Conservation (phyloP, 495 filamentous ascomycete genomes). For the Penicillium crystallinum region DNA sequence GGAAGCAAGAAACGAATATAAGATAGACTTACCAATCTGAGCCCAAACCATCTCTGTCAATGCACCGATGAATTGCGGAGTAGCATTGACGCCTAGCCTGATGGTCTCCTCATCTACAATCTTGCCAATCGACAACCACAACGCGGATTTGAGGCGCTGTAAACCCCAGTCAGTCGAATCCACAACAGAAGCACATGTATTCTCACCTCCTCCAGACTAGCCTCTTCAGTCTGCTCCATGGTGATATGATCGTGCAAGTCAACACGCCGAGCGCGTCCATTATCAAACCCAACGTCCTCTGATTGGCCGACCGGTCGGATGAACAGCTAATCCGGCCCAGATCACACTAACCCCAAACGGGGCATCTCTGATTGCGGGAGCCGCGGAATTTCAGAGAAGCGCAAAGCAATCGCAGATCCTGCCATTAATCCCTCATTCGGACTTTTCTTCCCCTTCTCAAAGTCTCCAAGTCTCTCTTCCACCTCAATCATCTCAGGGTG, state of each 20-base stretch:
- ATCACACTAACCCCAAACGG: background rate
- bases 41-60: slow-evolving; percentile 88
- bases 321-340: slow-evolving; percentile 11
- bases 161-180: background rate
- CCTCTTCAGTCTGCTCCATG: slow-evolving; percentile 38
- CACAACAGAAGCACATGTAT: background rate
- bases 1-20: slow-evolving; percentile 5
- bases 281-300: slow-evolving; percentile 6
- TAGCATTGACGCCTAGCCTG: slow-evolving; percentile 73
- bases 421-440: slow-evolving; percentile 2
- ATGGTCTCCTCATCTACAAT: slow-evolving; percentile 85
- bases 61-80: slow-evolving; percentile 90
- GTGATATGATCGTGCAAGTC: slow-evolving; percentile 2
- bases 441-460: background rate
- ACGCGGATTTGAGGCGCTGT: slow-evolving; percentile 82
- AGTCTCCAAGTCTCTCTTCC: too few relatives aligned
- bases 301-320: slow-evolving; percentile 27
- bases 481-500: background rate
- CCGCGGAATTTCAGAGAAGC: slow-evolving; percentile 10
- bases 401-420: slow-evolving; percentile 7
- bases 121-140: slow-evolving; percentile 89
- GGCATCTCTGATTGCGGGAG: background rate
- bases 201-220: slow-evolving; percentile 37
- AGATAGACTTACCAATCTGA: slow-evolving; percentile 64
- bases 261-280: slow-evolving; percentile 13